Evolutionary conservation across 2,329 filamentous ascomycete genomes (phyloP).

Genomic region (Stachybotrys chlorohalonatus): DNA sequence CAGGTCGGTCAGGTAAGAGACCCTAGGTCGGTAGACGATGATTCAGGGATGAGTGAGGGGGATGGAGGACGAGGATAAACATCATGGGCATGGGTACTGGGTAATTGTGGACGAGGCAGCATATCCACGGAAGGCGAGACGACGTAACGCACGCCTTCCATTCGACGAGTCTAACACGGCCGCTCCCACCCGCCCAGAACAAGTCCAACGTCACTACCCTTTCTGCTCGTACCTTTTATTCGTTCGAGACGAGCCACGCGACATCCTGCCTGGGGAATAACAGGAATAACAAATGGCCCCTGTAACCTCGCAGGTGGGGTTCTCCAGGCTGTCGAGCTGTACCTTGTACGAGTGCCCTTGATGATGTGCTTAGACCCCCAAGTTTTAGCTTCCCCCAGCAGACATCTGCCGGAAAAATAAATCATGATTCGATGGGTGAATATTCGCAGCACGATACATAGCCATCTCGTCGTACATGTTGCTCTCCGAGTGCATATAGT

Average conservation of each 20-base stretch:
- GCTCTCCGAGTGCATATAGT: too few relatives aligned
- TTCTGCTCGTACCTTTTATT: background rate
- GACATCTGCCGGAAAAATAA: too few relatives aligned
- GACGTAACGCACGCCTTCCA: background rate
- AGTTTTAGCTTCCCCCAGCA: too few relatives aligned
- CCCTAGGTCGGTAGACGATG: background rate
- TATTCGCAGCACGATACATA: too few relatives aligned
- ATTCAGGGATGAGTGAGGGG: background rate
- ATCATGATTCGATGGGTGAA: too few relatives aligned
- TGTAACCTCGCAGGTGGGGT: background rate
- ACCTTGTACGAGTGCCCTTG: too few relatives aligned
- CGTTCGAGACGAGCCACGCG: background rate
- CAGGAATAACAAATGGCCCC: background rate
- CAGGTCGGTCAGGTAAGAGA: background rate
- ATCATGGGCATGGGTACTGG: background rate
- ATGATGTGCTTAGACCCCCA: too few relatives aligned
- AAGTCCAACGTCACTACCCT: background rate
- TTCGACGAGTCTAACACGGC: background rate
- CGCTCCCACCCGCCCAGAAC: background rate
- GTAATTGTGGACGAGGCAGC: background rate
- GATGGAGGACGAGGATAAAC: background rate
- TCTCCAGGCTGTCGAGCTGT: background rate
- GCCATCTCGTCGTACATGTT: too few relatives aligned
- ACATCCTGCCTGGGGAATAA: background rate
- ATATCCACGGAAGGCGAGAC: background rate